A percentile compares a stretch with the other conserved stretches of the same genome.
Conservation (phyloP, 2,329 filamentous ascomycete genomes). For the Boeremia exigua region DNA sequence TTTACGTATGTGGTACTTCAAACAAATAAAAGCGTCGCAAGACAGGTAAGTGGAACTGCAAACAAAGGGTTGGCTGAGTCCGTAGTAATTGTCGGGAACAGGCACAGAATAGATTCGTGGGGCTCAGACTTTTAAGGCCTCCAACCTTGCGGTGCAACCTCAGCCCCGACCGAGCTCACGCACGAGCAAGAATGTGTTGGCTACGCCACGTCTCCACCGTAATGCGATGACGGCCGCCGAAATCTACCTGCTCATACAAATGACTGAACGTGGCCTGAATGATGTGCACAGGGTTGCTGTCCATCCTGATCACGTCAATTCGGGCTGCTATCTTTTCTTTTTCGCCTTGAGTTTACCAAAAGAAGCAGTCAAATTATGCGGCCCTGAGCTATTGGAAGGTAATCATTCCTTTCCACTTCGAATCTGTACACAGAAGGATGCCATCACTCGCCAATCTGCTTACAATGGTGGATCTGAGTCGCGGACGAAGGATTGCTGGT, state of each 20-base stretch:
- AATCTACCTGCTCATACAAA: neutral
- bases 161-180: slow-evolving; percentile 6
- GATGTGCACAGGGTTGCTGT: slow-evolving; percentile 9
- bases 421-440: neutral
- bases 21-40: neutral
- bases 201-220: slow-evolving; percentile 6
- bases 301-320: neutral
- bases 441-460: neutral
- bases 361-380: neutral
- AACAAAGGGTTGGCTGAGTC: neutral
- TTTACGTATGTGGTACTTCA: neutral
- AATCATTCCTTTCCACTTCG: neutral
- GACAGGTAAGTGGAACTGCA: neutral
- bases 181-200: slow-evolving; percentile 8
- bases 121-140: neutral
- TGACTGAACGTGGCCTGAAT: neutral
- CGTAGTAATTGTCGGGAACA: neutral
- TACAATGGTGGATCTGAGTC: neutral
- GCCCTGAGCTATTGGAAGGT: neutral
- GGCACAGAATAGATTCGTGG: neutral
- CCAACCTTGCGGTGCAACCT: slow-evolving; percentile 2
- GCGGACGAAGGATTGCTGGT: slow-evolving; percentile 5
- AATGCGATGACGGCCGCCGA: slow-evolving; percentile 5
- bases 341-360: neutral
- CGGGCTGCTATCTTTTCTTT: slow-evolving; percentile 9